Conservation (phyloP, 2,329 filamentous ascomycete genomes). For the Epichloe baconii region DNA sequence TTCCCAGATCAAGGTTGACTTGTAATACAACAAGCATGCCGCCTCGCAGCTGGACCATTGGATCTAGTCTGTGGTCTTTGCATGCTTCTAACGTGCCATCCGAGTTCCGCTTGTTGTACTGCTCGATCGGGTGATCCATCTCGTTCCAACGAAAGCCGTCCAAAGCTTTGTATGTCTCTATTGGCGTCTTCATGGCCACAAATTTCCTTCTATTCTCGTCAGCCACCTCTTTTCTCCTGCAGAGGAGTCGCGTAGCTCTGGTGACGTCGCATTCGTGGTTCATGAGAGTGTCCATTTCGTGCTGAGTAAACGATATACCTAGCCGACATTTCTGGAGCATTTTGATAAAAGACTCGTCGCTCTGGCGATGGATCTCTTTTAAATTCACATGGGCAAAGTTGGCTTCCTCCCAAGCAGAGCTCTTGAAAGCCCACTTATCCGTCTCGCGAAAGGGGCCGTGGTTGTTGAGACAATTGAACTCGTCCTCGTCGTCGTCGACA, state of each 20-base stretch:
- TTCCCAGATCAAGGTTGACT: slow-evolving; percentile 13
- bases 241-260: slow-evolving; percentile 8
- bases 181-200: not conserved
- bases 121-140: not conserved
- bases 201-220: not conserved
- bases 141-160: not conserved
- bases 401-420: slow-evolving; percentile 39
- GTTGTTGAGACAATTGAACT: not conserved
- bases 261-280: slow-evolving; percentile 28
- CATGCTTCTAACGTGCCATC: slow-evolving; percentile 6
- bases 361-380: slow-evolving; percentile 43
- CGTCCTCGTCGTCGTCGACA: slow-evolving; percentile 7
- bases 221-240: slow-evolving; percentile 5
- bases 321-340: slow-evolving; percentile 43
- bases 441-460: slow-evolving; percentile 17
- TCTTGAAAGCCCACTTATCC: slow-evolving; percentile 50
- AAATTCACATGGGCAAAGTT: slow-evolving; percentile 40
- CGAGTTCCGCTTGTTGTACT: not conserved
- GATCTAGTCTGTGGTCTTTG: slow-evolving; percentile 8
- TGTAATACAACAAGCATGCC: slow-evolving; percentile 13
- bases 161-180: not conserved
- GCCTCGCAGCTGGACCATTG: slow-evolving; percentile 5
- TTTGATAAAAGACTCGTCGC: slow-evolving; percentile 36
- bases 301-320: slow-evolving; percentile 23
- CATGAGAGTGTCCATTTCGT: slow-evolving; percentile 29